These are phyloP conservation scores for Narthecium ossifragum DNA, from an alignment of 106 monocot genomes.

Conservation along the genomic window DNA sequence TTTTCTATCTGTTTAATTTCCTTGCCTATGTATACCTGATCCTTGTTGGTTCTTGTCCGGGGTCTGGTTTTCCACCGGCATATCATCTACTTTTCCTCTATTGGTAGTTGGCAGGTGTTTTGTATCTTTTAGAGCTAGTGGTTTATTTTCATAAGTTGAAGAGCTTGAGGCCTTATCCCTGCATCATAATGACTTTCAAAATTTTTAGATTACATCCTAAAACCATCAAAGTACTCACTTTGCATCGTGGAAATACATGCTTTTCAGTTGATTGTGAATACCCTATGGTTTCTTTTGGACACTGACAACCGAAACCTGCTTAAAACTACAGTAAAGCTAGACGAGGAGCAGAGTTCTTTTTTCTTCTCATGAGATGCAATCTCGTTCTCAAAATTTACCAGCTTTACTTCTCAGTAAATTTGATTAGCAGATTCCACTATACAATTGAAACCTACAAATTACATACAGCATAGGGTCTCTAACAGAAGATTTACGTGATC, in stretches of 20 bases:
- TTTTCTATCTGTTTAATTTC: background rate
- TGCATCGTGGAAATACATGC: no score
- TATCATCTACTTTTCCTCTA: background rate
- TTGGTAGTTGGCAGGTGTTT: background rate
- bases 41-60: background rate
- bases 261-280: no score
- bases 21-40: background rate
- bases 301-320: background rate
- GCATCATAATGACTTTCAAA: background rate
- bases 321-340: background rate
- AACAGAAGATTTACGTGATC: background rate
- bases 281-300: background rate
- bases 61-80: background rate
- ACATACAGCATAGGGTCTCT: background rate
- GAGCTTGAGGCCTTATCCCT: background rate
- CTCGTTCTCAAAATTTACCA: no score
- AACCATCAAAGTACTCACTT: no score
- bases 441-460: background rate
- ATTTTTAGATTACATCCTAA: no score
- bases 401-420: background rate
- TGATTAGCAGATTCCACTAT: background rate
- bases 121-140: background rate
- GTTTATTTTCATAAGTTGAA: background rate
- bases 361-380: no score
- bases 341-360: background rate